Evolutionary conservation across 805 yeast species (phyloP), one percentile per base, ranked within the genome.

Genomic region (Suhomyces tanzawaensis): DNA sequence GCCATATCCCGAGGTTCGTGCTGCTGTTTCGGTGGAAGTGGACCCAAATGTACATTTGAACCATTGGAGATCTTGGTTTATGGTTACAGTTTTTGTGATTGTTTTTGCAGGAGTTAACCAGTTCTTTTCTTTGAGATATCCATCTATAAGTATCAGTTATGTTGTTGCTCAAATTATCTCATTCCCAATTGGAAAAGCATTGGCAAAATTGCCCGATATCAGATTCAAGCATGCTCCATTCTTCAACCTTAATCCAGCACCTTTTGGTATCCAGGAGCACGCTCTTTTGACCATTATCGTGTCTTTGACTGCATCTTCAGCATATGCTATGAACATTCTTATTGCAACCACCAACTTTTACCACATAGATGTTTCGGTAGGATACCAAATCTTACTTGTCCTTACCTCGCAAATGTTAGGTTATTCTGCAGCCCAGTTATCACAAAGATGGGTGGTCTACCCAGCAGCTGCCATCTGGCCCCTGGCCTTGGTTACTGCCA

Each of bases 391-490:
- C 18, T 40, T 60, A 31, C 40, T 58, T 32, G 46, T 51, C 18
- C 45, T 60, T 17, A 42, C 58, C 17, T 54, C 53, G 14, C 50
- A 57, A 26, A 53, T 52, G 29, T 41, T 58, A 51, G 65, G 65
- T 1, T 54, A 55, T 40, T 58, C 62, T 3, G 49, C 55, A 28
- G 61, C 64, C 7, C 60, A 60, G 18, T 36, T 58, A 11, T 42
- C 53, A 43, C 46, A 60, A 32, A 53, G 51, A 42, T 47, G 58
- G 39, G 69, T 69, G 4, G 71, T 79, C 4, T 77, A 77, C 46
- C 80, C 79, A 9, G 60, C 62, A 5, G 58, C 66, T 34, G 66
- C 77, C n/a, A 53, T 79, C 22, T 79, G 84, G 84, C 81, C 79
- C 14, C 48, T 44, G 24, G 45, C 51, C 7, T 42, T 52, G 37